Base-by-base conservation (phyloP, 345 rosid genomes). In the Acer saccharum region DNA sequence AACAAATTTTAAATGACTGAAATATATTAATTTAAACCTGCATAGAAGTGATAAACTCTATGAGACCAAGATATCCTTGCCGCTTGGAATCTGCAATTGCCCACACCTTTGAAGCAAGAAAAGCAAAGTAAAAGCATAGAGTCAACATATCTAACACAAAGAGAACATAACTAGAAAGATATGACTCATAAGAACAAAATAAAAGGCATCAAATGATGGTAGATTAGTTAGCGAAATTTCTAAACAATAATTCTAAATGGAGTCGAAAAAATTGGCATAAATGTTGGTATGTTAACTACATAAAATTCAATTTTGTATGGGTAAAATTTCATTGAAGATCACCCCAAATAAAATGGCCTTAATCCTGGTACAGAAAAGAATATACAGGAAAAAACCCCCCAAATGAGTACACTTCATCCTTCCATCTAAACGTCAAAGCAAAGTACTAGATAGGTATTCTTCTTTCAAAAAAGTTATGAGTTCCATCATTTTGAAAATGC, bases 81-180 rank as follows among this genome's bases (percentile, higher is more conserved):
- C 97, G 82, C 85, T 88, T 95, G 41, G 97, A 88, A 89, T 93
- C 98, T 46, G 98, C 92, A 80, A 89, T 90, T 7, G 99, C 96
- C 99, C 99, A 95, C 39, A 93, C 89, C 99, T 95, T 78, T 44
- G n/a, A 23, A 39, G 71, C 66, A 7, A 46, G 76, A 20, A 12
- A 68, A 73, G 11, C 58, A 65, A 63, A 23, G 43, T 71, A 76
- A 62, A 43, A 13, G 67, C 23, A 55, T 5, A 13, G 32, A 71
- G 58, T 77, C 25, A 76, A 55, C 75, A 62, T 48, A 64, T 46
- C n/a, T 11, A 66, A 62, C 73, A 66, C 41, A 60, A 48, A 7
- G 12, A 77, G 20, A 63, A 44, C 13, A 46, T 46, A 46, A 46
- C 50, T 46, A 46, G 50, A 10, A 46, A 46, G 50, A 8, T 46